These are phyloP conservation scores for Suillus clintonianus DNA, from an alignment of 768 basidiomycete species.

Conservation along the genomic window DNA sequence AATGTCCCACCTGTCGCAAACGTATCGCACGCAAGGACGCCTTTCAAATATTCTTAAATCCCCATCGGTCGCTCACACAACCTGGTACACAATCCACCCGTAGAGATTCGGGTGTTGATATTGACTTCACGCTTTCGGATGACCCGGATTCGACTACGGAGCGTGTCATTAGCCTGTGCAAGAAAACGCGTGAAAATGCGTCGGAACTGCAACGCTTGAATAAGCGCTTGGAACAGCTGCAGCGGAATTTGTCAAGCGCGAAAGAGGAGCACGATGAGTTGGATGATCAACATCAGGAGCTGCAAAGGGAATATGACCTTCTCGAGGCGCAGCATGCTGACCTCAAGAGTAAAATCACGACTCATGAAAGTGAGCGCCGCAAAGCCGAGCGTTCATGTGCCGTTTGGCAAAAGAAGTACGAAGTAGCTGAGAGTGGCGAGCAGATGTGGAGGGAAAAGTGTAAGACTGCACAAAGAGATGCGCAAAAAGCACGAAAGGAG, in stretches of 20 bases:
- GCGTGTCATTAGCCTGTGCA: neutral
- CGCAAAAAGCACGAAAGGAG: neutral
- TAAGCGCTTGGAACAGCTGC: neutral
- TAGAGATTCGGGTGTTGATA: neutral
- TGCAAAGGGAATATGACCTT: slow-evolving; percentile 15
- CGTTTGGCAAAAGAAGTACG: neutral
- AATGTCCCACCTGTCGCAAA: slow-evolving; percentile 34
- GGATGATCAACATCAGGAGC: slow-evolving; percentile 8
- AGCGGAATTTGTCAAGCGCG: neutral
- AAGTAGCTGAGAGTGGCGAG: neutral
- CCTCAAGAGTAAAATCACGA: neutral
- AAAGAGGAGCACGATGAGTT: neutral
- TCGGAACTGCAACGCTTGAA: slow-evolving; percentile 2
- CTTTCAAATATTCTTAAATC: slow-evolving; percentile 26
- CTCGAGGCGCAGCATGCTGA: slow-evolving; percentile 13
- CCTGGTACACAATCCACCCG: neutral
- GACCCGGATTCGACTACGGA: neutral
- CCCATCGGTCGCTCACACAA: slow-evolving; percentile 16
- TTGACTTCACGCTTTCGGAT: slow-evolving; percentile 4
- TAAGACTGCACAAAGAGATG: neutral
- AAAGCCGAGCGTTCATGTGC: neutral
- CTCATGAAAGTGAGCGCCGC: neutral
- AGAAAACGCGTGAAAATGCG: slow-evolving; percentile 3
- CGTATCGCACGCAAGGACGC: slow-evolving; percentile 27
- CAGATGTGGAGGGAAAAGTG: neutral